Evolutionary conservation across 2,329 filamentous ascomycete genomes (phyloP), one percentile per base, ranked within the genome.

Genomic region (Bipolaris gigantea): DNA sequence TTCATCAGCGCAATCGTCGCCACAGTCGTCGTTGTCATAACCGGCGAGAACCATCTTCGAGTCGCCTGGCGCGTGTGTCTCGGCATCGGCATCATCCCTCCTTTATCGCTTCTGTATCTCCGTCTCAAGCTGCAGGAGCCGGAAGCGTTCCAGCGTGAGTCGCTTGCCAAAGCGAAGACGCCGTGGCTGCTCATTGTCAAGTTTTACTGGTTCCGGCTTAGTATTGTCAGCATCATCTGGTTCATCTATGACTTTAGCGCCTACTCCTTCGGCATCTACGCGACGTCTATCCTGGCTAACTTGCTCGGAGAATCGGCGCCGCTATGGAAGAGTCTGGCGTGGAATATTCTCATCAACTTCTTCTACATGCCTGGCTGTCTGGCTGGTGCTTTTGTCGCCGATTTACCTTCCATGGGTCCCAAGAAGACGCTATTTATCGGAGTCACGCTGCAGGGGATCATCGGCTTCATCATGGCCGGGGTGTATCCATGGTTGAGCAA

Each of bases 401-500:
- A 97, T 75, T 16, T 73, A 10, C 69, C 69, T 4, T 85, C 82
- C 77, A 77, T 95, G 46, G 92, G 92, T 0, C 91, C 92, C 0
- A 86, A 87, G 53, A 85, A 88, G 62, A 88, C 89, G 1, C 80
- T 97, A 0, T 84, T 84, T 2, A 73, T 86, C 9, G 90, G 90
- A 13, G 89, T 96, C 3, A 74, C 80, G 3, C 71, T 85, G 0
- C 92, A 97, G 71, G 89, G 86, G 2, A 69, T 91, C 7, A 83
- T 96, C 5, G 92, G 92, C 2, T 96, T 93, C 75, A 87, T 92
- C 76, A 95, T 96, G 90, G 88, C 90, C 0, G 91, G 87, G 9
- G 85, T 60, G 7, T 96, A 96, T 75, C 74, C 77, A 5, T 81
- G 81, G 48, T 82, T 97, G n/a, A 85, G 85, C 0, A 81, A 85